Conservation (phyloP, 352 stramenopile species). For the Globisporangium echinulatum region DNA sequence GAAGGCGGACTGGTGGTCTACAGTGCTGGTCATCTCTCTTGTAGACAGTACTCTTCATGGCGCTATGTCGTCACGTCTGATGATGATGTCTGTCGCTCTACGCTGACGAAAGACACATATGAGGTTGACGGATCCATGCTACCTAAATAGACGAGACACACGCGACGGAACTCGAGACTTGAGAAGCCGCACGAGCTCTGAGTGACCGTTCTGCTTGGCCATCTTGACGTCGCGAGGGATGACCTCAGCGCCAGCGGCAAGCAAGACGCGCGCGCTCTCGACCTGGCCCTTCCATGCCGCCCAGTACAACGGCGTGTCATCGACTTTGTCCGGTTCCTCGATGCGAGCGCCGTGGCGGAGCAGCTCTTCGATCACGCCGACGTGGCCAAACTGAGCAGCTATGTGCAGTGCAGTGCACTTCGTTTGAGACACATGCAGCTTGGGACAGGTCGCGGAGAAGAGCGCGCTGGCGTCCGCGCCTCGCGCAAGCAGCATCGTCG, state of each 20-base stretch:
- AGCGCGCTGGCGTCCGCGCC: background rate
- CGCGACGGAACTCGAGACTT: background rate
- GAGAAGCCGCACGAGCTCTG: background rate
- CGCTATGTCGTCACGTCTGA: too few relatives aligned
- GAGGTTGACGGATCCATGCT: background rate
- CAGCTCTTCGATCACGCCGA: background rate
- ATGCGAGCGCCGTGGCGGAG: background rate
- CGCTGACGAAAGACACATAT: too few relatives aligned
- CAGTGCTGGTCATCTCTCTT: too few relatives aligned
- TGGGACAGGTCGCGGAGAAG: too few relatives aligned
- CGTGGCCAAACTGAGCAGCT: background rate
- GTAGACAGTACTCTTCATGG: too few relatives aligned
- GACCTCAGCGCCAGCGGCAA: background rate
- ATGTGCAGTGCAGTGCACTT: background rate
- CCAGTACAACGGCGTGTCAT: background rate
- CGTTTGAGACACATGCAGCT: background rate
- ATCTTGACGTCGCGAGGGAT: background rate
- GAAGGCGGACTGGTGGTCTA: too few relatives aligned
- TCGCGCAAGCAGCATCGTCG: too few relatives aligned
- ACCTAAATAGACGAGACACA: background rate
- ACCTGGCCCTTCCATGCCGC: background rate
- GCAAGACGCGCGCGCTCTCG: background rate
- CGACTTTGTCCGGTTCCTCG: background rate
- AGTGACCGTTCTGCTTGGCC: background rate
- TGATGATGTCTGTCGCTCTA: too few relatives aligned